Conservation (phyloP, 2,329 filamentous ascomycete genomes). For the Hymenoscyphus salicellus region DNA sequence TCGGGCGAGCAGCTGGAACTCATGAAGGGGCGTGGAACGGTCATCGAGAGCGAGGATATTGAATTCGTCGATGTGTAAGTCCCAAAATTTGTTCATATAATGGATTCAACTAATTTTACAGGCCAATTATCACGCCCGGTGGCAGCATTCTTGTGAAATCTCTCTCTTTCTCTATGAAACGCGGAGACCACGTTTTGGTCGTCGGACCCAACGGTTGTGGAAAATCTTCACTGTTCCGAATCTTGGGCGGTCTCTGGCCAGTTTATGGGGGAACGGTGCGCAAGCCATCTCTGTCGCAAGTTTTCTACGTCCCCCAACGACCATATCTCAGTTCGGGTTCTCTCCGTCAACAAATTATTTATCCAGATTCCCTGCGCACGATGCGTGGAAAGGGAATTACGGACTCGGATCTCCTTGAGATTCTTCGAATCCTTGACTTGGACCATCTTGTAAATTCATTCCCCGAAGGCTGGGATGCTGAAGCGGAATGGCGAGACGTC, state of each 20-base stretch:
- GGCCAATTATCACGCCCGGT: conserved; percentile 92
- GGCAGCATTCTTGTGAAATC: conserved; percentile 86
- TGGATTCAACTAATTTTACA: conserved; percentile 27
- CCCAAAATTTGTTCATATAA: neutral
- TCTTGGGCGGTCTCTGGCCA: conserved; percentile 93
- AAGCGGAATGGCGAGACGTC: conserved; percentile 95
- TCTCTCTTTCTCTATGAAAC: conserved; percentile 81
- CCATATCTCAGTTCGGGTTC: conserved; percentile 90
- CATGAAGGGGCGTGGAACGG: conserved; percentile 74
- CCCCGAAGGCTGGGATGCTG: conserved; percentile 79
- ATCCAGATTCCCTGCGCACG: conserved; percentile 82
- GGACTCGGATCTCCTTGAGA: conserved; percentile 73
- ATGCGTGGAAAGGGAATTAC: conserved; percentile 83
- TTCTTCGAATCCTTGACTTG: conserved; percentile 77
- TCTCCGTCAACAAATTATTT: conserved; percentile 94
- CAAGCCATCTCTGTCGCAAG: conserved; percentile 87
- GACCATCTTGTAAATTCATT: conserved; percentile 77
- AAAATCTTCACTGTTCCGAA: conserved; percentile 93
- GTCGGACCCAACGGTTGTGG: conserved; percentile 96
- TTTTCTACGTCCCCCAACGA: conserved; percentile 97
- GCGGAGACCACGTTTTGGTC: conserved; percentile 83
- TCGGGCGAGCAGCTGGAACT: conserved; percentile 80
- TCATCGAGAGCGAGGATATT: conserved; percentile 80
- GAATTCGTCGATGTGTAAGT: conserved; percentile 76
- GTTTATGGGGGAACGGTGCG: conserved; percentile 92